Percentiles rank a stretch among this genome's conserved stretches.
Conservation (phyloP, 2,329 filamentous ascomycete species). For the Cordyceps sp. region DNA sequence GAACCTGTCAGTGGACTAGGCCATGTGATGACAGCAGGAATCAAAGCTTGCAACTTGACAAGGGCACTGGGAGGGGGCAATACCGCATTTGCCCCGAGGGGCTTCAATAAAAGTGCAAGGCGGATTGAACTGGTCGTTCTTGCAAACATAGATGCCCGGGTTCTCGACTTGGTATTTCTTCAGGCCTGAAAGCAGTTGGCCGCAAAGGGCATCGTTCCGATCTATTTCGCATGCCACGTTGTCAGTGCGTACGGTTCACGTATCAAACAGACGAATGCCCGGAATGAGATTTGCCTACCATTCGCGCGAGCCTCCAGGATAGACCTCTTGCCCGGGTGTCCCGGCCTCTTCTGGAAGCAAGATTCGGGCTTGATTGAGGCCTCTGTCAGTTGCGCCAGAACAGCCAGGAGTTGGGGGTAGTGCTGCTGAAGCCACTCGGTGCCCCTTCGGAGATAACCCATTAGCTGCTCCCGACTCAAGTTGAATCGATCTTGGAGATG, state of each 20-base stretch:
- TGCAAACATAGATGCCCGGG: too few species aligned
- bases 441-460: neutral
- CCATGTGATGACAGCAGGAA: too few species aligned
- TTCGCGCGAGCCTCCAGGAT: neutral
- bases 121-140: too few species aligned
- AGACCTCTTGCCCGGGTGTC: neutral
- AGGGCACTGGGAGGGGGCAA: too few species aligned
- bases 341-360: neutral
- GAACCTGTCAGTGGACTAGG: too few species aligned
- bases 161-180: neutral
- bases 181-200: neutral
- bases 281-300: neutral
- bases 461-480: neutral
- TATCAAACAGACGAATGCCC: neutral
- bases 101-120: too few species aligned
- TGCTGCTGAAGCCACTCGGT: neutral
- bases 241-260: too few species aligned
- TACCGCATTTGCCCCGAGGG: too few species aligned
- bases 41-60: too few species aligned
- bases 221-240: too few species aligned
- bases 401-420: neutral
- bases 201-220: neutral
- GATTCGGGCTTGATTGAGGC: neutral
- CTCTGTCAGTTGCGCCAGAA: neutral
- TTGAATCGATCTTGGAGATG: neutral